Evolutionary conservation across 139 green algal genomes (phyloP).

Genomic region (Axilococcus clingmanii): DNA sequence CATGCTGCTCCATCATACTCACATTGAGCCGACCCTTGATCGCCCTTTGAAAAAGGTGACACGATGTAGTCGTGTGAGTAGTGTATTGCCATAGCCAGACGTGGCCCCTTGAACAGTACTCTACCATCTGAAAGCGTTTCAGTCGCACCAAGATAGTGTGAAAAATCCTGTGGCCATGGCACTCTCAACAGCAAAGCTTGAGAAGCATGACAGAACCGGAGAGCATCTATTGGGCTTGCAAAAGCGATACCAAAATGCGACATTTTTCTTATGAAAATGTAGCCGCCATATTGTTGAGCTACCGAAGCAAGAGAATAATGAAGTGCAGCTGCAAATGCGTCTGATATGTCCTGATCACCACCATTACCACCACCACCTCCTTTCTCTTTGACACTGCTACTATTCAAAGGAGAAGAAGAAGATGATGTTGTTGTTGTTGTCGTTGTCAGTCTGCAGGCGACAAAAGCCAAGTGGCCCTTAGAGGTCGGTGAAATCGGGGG

Average conservation of each 20-base stretch:
- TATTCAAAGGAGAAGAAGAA: not conserved
- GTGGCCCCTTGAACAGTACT: slow-evolving; percentile 50
- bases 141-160: slow-evolving; percentile 32
- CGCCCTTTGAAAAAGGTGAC: slow-evolving; percentile 3
- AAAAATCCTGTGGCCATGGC: slow-evolving; percentile 37
- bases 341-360: not conserved
- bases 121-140: slow-evolving; percentile 49
- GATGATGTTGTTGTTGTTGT: slow-evolving; percentile 5
- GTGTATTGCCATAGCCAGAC: slow-evolving; percentile 60
- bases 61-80: slow-evolving; percentile 26
- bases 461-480: slow-evolving; percentile 32
- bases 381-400: not conserved
- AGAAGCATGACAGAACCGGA: slow-evolving; percentile 61
- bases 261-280: slow-evolving; percentile 43
- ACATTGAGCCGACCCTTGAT: too few relatives aligned
- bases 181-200: slow-evolving; percentile 44
- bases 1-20: slow-evolving; percentile 46
- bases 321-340: slow-evolving; percentile 15
- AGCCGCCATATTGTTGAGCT: slow-evolving; percentile 64
- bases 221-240: slow-evolving; percentile 38
- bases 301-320: slow-evolving; percentile 48
- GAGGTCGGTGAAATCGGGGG: slow-evolving; percentile 17
- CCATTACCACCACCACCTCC: not conserved
- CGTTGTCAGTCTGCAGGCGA: slow-evolving; percentile 20
- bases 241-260: slow-evolving; percentile 45